Conservation (phyloP, 768 basidiomycete genomes). For the Boletus sp. region DNA sequence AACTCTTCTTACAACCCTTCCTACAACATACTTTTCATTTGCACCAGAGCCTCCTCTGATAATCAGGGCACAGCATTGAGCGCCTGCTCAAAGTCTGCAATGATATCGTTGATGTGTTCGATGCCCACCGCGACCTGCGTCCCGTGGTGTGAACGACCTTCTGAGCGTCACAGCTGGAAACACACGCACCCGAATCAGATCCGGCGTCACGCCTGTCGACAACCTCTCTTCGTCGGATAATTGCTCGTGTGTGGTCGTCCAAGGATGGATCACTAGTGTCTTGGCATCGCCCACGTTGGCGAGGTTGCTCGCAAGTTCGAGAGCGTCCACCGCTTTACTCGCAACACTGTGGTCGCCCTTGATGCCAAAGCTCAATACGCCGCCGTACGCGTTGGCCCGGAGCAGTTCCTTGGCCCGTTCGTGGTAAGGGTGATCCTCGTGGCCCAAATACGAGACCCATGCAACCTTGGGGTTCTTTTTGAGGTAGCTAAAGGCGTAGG, state of each 20-base stretch:
- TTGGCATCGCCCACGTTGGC: slow-evolving; percentile 72
- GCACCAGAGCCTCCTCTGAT: not conserved
- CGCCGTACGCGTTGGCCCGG: slow-evolving; percentile 56
- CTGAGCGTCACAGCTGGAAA: not conserved
- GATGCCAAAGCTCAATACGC: slow-evolving; percentile 77
- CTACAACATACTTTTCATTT: not conserved
- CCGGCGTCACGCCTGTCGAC: slow-evolving; percentile 50
- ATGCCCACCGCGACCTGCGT: slow-evolving; percentile 45
- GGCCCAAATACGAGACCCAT: slow-evolving; percentile 81
- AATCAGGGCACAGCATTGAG: slow-evolving; percentile 26
- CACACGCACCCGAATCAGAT: slow-evolving; percentile 52
- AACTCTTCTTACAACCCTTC: not conserved
- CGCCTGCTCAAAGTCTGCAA: slow-evolving; percentile 45
- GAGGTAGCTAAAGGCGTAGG: slow-evolving; percentile 42
- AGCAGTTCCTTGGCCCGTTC: slow-evolving; percentile 55
- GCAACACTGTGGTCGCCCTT: slow-evolving; percentile 54
- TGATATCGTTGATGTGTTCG: slow-evolving; percentile 45
- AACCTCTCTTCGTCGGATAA: slow-evolving; percentile 48
- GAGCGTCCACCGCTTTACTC: slow-evolving; percentile 63
- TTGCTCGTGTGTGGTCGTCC: slow-evolving; percentile 60
- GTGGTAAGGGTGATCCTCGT: slow-evolving; percentile 60
- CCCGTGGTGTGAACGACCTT: not conserved
- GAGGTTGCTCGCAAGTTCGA: slow-evolving; percentile 69
- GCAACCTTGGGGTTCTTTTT: slow-evolving; percentile 61
- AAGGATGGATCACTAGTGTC: slow-evolving; percentile 61